Percentiles rank a stretch among this genome's conserved stretches.
phyloP scores from a whole-genome alignment of 176 grass and related monocot genomes.

The Zoysia pacifica region DNA sequence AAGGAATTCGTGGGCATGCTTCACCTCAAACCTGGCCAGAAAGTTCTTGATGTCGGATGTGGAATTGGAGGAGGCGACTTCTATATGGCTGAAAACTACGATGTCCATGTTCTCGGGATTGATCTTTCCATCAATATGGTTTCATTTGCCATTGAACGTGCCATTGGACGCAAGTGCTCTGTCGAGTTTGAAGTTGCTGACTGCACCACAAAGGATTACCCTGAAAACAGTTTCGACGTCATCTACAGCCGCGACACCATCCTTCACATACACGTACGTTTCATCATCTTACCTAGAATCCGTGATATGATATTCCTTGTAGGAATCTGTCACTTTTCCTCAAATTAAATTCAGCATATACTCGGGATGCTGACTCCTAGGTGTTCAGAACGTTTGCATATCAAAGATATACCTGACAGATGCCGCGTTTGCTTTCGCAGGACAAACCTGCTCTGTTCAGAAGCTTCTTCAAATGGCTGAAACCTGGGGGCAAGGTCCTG shows the following conservation, averaged over 20 bases:
- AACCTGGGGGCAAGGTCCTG: slow-evolving; percentile 88
- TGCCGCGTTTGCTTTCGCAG: slow-evolving; percentile 42
- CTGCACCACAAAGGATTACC: slow-evolving; percentile 87
- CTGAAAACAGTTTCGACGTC: slow-evolving; percentile 73
- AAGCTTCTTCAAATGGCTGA: slow-evolving; percentile 94
- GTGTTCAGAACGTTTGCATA: neutral
- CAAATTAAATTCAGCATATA: neutral
- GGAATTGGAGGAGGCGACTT: slow-evolving; percentile 96
- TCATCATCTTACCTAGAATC: neutral
- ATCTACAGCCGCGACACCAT: slow-evolving; percentile 98
- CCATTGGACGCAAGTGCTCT: slow-evolving; percentile 80
- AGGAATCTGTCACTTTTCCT: neutral
- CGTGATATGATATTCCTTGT: neutral
- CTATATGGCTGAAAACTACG: slow-evolving; percentile 93
- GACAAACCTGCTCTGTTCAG: slow-evolving; percentile 84
- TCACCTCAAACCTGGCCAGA: slow-evolving; percentile 81
- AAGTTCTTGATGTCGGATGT: slow-evolving; percentile 95
- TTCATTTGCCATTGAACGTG: slow-evolving; percentile 90
- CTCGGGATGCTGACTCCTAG: neutral
- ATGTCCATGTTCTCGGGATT: slow-evolving; percentile 89
- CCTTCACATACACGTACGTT: slow-evolving; percentile 86
- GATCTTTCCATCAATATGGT: slow-evolving; percentile 99
- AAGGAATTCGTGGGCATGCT: slow-evolving; percentile 93
- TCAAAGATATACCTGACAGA: slow-evolving; percentile 5
- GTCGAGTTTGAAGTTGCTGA: slow-evolving; percentile 97